A percentile compares a stretch with the other conserved stretches of the same genome.
phyloP scores from a whole-genome alignment of 192 early-diverging fungal genomes.

The Hyaloraphidium curvatum region DNA sequence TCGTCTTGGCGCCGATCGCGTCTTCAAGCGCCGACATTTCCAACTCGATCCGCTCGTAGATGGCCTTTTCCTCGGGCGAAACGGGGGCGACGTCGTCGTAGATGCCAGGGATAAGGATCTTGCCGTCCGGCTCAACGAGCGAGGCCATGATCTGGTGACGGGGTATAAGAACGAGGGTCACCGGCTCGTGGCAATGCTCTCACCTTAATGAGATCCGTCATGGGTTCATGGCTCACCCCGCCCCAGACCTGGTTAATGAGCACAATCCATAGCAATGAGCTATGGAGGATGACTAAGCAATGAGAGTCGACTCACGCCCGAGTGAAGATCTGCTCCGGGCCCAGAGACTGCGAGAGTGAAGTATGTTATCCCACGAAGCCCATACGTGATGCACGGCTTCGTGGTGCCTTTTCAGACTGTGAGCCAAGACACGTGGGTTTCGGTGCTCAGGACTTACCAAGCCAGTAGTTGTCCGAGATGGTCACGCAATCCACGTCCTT shows the following conservation, averaged over 20 bases:
- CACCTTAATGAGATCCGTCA: slow-evolving; percentile 80
- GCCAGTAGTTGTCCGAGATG: slow-evolving; percentile 97
- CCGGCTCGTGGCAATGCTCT: background rate
- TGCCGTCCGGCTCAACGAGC: slow-evolving; percentile 65
- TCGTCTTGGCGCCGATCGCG: slow-evolving; percentile 51
- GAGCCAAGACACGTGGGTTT: background rate
- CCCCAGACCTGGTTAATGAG: slow-evolving; percentile 11
- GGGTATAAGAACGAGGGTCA: background rate
- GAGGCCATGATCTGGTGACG: slow-evolving; percentile 43
- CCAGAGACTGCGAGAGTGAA: slow-evolving; percentile 29
- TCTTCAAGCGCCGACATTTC: slow-evolving; percentile 52
- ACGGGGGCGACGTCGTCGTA: slow-evolving; percentile 71
- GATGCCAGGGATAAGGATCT: slow-evolving; percentile 81
- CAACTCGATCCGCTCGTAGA: slow-evolving; percentile 75
- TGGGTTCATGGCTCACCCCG: slow-evolving; percentile 75
- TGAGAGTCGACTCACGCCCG: slow-evolving; percentile 91
- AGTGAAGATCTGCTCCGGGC: slow-evolving; percentile 82
- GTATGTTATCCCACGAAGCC: slow-evolving; percentile 66
- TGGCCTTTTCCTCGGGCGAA: slow-evolving; percentile 55
- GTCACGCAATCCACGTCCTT: slow-evolving; percentile 83
- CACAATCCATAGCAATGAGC: too few species aligned
- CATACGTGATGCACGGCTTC: slow-evolving; percentile 96
- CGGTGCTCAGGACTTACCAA: slow-evolving; percentile 10
- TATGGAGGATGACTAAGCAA: too few species aligned
- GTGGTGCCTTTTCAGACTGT: slow-evolving; percentile 78